Evolutionary conservation across 129 eudicot species (phyloP).

Genomic region (Flaveria sonorensis): DNA sequence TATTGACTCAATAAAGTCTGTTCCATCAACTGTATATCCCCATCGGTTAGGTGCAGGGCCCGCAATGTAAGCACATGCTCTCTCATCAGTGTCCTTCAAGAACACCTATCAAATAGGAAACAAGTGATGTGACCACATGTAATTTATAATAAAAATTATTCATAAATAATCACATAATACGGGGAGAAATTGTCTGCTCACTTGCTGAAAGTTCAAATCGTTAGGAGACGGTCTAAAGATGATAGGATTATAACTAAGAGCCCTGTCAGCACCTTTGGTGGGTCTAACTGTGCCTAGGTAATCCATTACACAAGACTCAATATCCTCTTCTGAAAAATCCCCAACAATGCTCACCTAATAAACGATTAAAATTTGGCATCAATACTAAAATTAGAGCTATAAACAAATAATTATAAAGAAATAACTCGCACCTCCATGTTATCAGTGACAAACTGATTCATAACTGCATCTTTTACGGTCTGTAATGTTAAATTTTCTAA

Average conservation of each 20-base stretch:
- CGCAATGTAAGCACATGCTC: slow-evolving; percentile 98
- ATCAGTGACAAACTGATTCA: slow-evolving; percentile 84
- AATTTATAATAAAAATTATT: slow-evolving; percentile 1
- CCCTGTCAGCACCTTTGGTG: slow-evolving; percentile 54
- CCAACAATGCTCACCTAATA: slow-evolving; percentile 93
- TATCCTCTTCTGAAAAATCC: slow-evolving; percentile 87
- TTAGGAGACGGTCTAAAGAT: slow-evolving; percentile 64
- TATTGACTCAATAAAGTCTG: slow-evolving; percentile 62
- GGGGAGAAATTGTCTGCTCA: slow-evolving; percentile 28
- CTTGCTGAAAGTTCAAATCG: slow-evolving; percentile 81
- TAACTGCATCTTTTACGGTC: slow-evolving; percentile 88
- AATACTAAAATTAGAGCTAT: neutral
- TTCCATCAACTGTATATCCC: slow-evolving; percentile 82
- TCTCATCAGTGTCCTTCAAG: slow-evolving; percentile 95
- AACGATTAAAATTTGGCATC: neutral
- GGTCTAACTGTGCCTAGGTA: slow-evolving; percentile 83
- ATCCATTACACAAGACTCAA: slow-evolving; percentile 92
- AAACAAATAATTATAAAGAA: slow-evolving; percentile 5
- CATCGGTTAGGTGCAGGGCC: slow-evolving; percentile 99
- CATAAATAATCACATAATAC: neutral
- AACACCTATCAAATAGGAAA: slow-evolving; percentile 60
- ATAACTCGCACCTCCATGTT: slow-evolving; percentile 82
- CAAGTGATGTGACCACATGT: slow-evolving; percentile 4
- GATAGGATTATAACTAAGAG: slow-evolving; percentile 63
- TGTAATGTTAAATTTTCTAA: slow-evolving; percentile 73